Conservation (phyloP, 2,329 filamentous ascomycete genomes). For the Penicillium brevicompactum region DNA sequence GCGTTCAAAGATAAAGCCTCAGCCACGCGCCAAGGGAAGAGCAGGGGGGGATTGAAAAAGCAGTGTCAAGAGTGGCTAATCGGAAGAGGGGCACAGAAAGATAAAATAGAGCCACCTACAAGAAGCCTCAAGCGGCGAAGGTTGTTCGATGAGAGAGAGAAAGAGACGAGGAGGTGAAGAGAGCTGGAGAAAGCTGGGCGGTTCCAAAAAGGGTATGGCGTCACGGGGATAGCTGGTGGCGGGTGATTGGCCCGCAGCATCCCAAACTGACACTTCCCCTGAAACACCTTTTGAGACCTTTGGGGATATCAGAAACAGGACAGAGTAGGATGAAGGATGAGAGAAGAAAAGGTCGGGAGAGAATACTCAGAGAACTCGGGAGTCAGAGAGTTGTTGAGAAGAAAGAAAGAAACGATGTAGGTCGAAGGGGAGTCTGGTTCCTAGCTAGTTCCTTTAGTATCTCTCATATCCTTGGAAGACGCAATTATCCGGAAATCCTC, state of each 20-base stretch:
- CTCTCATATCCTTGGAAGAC: background rate
- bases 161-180: slow-evolving; percentile 12
- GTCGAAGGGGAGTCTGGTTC: too few species aligned
- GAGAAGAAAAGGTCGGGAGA: too few species aligned
- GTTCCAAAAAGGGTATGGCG: slow-evolving; percentile 6
- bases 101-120: slow-evolving; percentile 45
- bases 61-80: slow-evolving; percentile 17
- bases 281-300: too few species aligned
- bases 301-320: too few species aligned
- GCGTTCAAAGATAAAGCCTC: slow-evolving; percentile 21
- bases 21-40: slow-evolving; percentile 18
- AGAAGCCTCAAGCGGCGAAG: slow-evolving; percentile 38
- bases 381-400: too few species aligned
- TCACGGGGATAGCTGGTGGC: background rate
- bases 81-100: slow-evolving; percentile 24
- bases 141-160: slow-evolving; percentile 11
- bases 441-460: background rate
- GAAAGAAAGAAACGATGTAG: background rate
- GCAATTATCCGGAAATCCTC: background rate
- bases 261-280: background rate
- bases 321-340: too few species aligned
- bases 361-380: too few species aligned
- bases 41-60: slow-evolving; percentile 16
- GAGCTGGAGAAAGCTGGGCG: slow-evolving; percentile 10
- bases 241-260: background rate